Conservation (phyloP, 2,329 filamentous ascomycete species). For the Madurella mycetomatis region DNA sequence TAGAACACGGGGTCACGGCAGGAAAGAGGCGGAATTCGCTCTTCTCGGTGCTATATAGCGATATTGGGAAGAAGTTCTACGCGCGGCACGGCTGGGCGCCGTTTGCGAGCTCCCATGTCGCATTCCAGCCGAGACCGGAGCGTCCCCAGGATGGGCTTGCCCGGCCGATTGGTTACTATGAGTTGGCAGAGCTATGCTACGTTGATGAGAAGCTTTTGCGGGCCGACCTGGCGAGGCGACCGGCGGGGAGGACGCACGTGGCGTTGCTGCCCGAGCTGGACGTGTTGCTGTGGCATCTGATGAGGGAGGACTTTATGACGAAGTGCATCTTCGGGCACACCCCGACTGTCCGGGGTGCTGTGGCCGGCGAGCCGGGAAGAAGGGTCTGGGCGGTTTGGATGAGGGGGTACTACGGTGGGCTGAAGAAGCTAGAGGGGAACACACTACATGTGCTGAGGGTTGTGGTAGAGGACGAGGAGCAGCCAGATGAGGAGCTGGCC, state of each 20-base stretch:
- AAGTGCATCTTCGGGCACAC: slow-evolving; percentile 53
- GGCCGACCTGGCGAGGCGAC: slow-evolving; percentile 39
- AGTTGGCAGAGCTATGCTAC: slow-evolving; percentile 58
- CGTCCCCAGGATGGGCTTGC: slow-evolving; percentile 22
- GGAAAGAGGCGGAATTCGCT: slow-evolving; percentile 23
- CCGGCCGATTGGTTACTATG: slow-evolving; percentile 51
- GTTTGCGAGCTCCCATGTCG: slow-evolving; percentile 68
- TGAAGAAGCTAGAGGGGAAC: slow-evolving; percentile 54
- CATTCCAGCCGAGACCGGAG: slow-evolving; percentile 44
- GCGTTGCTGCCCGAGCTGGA: slow-evolving; percentile 65
- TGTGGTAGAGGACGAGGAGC: slow-evolving; percentile 55
- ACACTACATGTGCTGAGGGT: slow-evolving; percentile 66
- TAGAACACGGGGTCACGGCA: neutral
- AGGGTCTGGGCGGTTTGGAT: slow-evolving; percentile 74
- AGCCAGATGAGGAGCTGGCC: slow-evolving; percentile 41
- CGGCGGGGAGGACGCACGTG: slow-evolving; percentile 47
- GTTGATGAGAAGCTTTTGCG: slow-evolving; percentile 62
- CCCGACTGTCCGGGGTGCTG: slow-evolving; percentile 65
- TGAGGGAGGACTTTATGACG: slow-evolving; percentile 74
- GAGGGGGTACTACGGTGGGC: slow-evolving; percentile 57
- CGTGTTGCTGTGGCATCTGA: slow-evolving; percentile 71
- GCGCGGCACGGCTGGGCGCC: slow-evolving; percentile 70
- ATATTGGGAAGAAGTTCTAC: slow-evolving; percentile 83
- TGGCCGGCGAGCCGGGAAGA: slow-evolving; percentile 49
- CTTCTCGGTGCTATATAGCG: slow-evolving; percentile 81